Evolutionary conservation across 2,329 filamentous ascomycete species (phyloP), one percentile per base, ranked within the genome.

Genomic region (Fonsecaea nubica): DNA sequence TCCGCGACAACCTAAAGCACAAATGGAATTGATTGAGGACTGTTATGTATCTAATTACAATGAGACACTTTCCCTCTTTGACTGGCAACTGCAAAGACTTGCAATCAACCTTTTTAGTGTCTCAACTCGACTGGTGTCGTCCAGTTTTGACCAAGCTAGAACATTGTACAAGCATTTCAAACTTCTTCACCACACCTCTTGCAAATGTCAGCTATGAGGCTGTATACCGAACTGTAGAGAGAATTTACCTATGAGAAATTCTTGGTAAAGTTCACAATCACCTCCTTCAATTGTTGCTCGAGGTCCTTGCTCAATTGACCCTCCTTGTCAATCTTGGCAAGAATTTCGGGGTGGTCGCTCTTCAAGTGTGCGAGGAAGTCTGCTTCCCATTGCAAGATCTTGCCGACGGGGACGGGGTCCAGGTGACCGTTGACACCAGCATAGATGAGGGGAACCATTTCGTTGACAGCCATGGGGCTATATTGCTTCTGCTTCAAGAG

Each of bases 401-500:
- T 96, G 88, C 73, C 80, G 79, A 98, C 95, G 72, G 95, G 95
- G 74, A 99, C 87, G 76, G 72, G 79, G 86, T 99, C 95, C 75
- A 99, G 90, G 84, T 87, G 85, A 86, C 95, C 95, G 85, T 98
- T 98, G 85, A 99, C 92, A 96, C 95, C 95, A 74, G 95, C 94
- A 84, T 88, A 99, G 88, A 99, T 98, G 75, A 99, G 90, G 75
- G 95, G 95, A 86, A 99, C 95, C 94, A 98, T 98, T 87, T 99
- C 94, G 87, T 96, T 95, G 80, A 98, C 94, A 75, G 92, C 92
- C 93, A 97, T 97, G 77, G 95, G 95, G 55, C 88, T 90, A 89
- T 98, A 99, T 86, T 99, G 95, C 89, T 97, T 97, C 89, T 99
- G 95, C 91, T 98, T 98, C 78, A 97, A 91, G 74, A 97, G 92